These are phyloP conservation scores for Chalciporus chontae DNA, from an alignment of 768 basidiomycete species.

Conservation along the genomic window DNA sequence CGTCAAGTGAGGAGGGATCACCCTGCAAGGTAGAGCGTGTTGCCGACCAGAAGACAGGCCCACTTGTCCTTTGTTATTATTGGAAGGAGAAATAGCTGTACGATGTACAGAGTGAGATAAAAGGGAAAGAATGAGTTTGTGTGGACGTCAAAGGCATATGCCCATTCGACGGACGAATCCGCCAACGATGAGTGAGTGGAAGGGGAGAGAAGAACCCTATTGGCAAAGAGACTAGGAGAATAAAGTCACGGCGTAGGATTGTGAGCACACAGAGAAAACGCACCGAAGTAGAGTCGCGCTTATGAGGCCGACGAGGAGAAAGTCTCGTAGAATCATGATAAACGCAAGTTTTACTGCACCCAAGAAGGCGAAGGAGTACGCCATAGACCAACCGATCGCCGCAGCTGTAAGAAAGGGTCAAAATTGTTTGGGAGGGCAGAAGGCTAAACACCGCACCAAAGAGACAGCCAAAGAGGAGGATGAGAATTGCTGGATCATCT, in stretches of 20 bases:
- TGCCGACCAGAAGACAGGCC: slow-evolving; percentile 93
- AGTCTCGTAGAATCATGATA: slow-evolving; percentile 87
- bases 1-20: slow-evolving; percentile 34
- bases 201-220: slow-evolving; percentile 65
- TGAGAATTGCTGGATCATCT: slow-evolving; percentile 93
- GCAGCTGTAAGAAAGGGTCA: slow-evolving; percentile 47
- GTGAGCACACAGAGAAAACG: not conserved
- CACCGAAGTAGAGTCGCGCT: slow-evolving; percentile 78
- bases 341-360: slow-evolving; percentile 63
- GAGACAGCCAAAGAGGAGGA: slow-evolving; percentile 79
- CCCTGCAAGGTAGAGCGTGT: slow-evolving; percentile 76
- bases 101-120: slow-evolving; percentile 85
- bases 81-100: slow-evolving; percentile 82
- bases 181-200: slow-evolving; percentile 67
- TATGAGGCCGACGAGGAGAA: slow-evolving; percentile 71
- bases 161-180: slow-evolving; percentile 83
- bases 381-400: slow-evolving; percentile 80
- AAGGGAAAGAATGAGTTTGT: slow-evolving; percentile 96
- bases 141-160: slow-evolving; percentile 95
- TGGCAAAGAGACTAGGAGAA: slow-evolving; percentile 58
- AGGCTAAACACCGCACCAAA: slow-evolving; percentile 42
- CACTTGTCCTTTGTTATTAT: slow-evolving; percentile 82
- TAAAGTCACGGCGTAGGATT: slow-evolving; percentile 2
- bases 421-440: not conserved
- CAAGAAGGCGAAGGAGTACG: slow-evolving; percentile 63